Conservation (phyloP, 2,329 filamentous ascomycete genomes). For the Penicillium oxalicum region DNA sequence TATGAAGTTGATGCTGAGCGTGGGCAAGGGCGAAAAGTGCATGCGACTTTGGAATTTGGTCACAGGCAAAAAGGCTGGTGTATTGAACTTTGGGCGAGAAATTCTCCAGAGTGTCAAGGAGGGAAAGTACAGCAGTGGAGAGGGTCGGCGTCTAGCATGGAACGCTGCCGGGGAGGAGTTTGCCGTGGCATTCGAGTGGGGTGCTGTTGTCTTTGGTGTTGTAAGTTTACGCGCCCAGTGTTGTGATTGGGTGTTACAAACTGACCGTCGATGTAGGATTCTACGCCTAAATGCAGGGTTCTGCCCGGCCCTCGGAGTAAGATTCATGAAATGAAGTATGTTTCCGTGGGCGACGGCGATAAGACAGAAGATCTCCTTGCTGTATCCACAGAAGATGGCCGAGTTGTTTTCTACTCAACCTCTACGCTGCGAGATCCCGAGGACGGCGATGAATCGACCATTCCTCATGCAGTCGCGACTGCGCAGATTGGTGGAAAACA, state of each 20-base stretch:
- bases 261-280: conserved; percentile 50
- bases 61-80: conserved; percentile 90
- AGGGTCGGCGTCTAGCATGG: conserved; percentile 80
- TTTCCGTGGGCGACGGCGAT: conserved; percentile 43
- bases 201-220: conserved; percentile 78
- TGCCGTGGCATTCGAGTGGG: conserved; percentile 80
- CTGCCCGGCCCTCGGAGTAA: conserved; percentile 66
- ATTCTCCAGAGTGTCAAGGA: conserved; percentile 72
- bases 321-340: conserved; percentile 73
- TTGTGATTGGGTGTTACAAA: not conserved
- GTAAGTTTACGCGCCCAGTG: conserved; percentile 29
- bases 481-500: conserved; percentile 73
- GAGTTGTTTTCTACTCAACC: conserved; percentile 77
- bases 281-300: conserved; percentile 68
- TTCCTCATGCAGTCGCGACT: conserved; percentile 56
- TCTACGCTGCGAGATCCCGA: conserved; percentile 37
- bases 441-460: conserved; percentile 46
- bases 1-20: conserved; percentile 93
- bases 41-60: conserved; percentile 97
- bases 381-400: conserved; percentile 83
- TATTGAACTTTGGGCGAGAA: conserved; percentile 73
- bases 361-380: conserved; percentile 54
- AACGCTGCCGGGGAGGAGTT: conserved; percentile 72
- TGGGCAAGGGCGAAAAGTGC: conserved; percentile 80
- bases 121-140: conserved; percentile 68